A percentile compares a stretch with the other conserved stretches of the same genome.
Conservation (phyloP, 805 yeast genomes). For the Jamesozyma piceae region DNA sequence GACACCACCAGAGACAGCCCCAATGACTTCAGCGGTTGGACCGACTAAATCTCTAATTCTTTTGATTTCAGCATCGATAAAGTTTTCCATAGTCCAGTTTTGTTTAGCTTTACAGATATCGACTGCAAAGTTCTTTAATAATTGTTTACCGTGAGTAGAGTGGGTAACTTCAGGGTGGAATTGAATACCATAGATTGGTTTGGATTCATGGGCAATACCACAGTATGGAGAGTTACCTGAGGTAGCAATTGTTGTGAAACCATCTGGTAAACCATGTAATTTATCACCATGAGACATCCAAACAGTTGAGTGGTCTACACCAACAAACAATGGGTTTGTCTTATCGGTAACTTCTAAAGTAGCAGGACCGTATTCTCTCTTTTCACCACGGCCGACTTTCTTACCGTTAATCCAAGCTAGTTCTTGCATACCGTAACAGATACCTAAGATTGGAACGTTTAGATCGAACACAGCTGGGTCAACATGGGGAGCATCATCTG, state of each 20-base stretch:
- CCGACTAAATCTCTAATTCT: conserved; percentile 89
- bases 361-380: conserved; percentile 98
- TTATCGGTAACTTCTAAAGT: conserved; percentile 65
- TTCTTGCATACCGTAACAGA: conserved; percentile 99
- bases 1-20: conserved; percentile 99
- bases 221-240: conserved; percentile 93
- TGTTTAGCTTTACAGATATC: conserved; percentile 76
- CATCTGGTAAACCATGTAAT: conserved; percentile 79
- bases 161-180: conserved; percentile 99
- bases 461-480: conserved; percentile 88
- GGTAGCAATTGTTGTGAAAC: conserved; percentile 80
- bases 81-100: conserved; percentile 98
- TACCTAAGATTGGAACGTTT: conserved; percentile 90
- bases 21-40: conserved; percentile 96
- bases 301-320: conserved; percentile 87
- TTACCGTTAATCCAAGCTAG: conserved; percentile 95
- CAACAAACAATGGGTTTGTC: conserved; percentile 66
- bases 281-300: conserved; percentile 99
- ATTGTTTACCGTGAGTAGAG: conserved; percentile 78
- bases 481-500: conserved; percentile 92
- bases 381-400: conserved; percentile 86
- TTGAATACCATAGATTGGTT: conserved; percentile 86
- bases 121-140: conserved; percentile 88
- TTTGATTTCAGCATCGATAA: conserved; percentile 90
- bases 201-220: conserved; percentile 70